Conservation (phyloP, 2,329 filamentous ascomycete species). For the Colletotrichum karsti region DNA sequence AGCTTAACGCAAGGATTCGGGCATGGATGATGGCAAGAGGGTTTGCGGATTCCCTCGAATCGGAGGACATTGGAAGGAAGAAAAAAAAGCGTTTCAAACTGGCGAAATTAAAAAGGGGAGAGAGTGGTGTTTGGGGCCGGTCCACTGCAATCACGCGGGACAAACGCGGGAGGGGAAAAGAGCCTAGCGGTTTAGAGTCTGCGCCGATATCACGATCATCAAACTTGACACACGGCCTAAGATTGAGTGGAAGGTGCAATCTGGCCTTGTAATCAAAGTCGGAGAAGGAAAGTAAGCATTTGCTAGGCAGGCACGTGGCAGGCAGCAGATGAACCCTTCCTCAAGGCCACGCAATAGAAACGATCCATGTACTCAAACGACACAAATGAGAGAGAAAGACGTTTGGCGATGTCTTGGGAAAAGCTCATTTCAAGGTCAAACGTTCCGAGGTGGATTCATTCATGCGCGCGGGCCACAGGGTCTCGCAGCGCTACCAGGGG, state of each 20-base stretch:
- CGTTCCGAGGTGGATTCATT: background rate
- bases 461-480: background rate
- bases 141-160: background rate
- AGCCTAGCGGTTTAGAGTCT: background rate
- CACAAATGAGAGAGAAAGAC: no score
- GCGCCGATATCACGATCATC: conserved; percentile 2
- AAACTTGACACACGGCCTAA: background rate
- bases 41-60: background rate
- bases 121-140: background rate
- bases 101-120: conserved; percentile 2
- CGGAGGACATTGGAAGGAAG: no score
- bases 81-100: background rate
- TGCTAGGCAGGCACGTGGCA: no score
- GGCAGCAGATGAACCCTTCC: no score
- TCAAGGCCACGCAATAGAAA: no score
- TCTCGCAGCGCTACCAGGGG: background rate
- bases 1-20: background rate
- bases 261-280: background rate
- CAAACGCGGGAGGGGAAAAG: background rate
- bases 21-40: background rate
- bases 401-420: background rate
- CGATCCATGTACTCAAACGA: no score
- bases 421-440: background rate
- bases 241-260: background rate
- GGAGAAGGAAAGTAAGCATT: background rate